Evolutionary conservation across 2,329 filamentous ascomycete genomes (phyloP).

Genomic region (Colletotrichum sp.): DNA sequence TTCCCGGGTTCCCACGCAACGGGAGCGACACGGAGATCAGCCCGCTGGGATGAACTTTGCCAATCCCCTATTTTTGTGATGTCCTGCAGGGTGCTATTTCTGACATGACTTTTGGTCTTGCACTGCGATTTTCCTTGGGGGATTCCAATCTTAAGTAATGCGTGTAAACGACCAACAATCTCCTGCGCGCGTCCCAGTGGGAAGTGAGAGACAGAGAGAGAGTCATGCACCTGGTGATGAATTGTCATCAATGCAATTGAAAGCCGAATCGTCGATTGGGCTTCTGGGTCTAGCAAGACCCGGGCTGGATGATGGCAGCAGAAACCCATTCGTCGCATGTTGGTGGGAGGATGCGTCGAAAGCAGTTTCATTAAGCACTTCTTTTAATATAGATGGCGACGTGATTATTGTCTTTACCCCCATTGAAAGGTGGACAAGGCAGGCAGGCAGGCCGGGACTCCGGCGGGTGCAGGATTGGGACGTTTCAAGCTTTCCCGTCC

Average conservation of each 20-base stretch:
- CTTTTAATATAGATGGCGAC: neutral
- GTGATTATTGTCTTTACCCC: neutral
- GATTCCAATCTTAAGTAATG: neutral
- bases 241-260: neutral
- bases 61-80: neutral
- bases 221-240: neutral
- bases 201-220: neutral
- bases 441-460: neutral
- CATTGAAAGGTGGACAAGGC: neutral
- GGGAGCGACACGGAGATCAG: neutral
- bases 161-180: neutral
- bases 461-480: neutral
- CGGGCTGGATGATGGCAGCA: neutral
- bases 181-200: neutral
- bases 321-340: constrained; percentile 8
- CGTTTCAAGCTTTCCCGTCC: neutral
- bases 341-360: neutral
- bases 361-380: constrained; percentile 4
- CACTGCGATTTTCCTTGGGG: neutral
- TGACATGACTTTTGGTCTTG: neutral
- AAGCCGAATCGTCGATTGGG: neutral
- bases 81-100: neutral
- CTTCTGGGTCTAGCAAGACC: neutral
- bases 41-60: constrained; percentile 14
- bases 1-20: neutral